Conservation (phyloP, 2,329 filamentous ascomycete genomes). For the Metarhizium robertsii region DNA sequence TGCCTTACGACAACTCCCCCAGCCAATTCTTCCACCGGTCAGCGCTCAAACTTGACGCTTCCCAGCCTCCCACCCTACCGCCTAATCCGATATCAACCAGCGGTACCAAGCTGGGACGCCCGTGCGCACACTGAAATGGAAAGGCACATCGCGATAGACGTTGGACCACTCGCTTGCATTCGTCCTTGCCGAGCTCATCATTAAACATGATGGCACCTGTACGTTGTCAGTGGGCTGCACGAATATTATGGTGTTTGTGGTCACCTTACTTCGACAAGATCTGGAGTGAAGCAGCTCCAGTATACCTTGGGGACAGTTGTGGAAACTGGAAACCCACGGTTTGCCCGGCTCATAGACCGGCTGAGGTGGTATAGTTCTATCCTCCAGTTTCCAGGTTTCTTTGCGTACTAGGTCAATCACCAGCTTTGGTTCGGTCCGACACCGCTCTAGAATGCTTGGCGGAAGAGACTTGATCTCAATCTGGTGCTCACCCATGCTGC, state of each 20-base stretch:
- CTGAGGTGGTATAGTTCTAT: constrained; percentile 21
- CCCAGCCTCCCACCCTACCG: constrained; percentile 16
- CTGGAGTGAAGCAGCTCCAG: constrained; percentile 68
- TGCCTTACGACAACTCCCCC: background rate
- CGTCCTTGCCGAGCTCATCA: constrained; percentile 46
- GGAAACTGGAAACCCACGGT: constrained; percentile 54
- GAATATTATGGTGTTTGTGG: background rate
- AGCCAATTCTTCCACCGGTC: constrained; percentile 16
- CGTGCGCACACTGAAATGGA: constrained; percentile 79
- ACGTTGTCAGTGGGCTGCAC: constrained; percentile 5
- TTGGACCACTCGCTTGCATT: constrained; percentile 50
- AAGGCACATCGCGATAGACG: constrained; percentile 56
- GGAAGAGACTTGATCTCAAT: constrained; percentile 50
- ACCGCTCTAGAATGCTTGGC: constrained; percentile 64
- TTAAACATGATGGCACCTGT: constrained; percentile 75
- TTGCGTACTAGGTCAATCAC: constrained; percentile 65
- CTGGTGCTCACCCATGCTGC: constrained; percentile 21
- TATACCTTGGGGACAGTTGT: constrained; percentile 64
- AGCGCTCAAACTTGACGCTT: constrained; percentile 7
- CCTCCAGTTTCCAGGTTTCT: constrained; percentile 61
- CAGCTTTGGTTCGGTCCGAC: constrained; percentile 60
- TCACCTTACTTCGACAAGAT: constrained; percentile 55
- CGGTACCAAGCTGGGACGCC: constrained; percentile 56
- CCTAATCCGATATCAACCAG: constrained; percentile 40
- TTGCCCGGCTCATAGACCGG: constrained; percentile 6